phyloP scores from a whole-genome alignment of 495 filamentous ascomycete species.

The Penicillium steckii region DNA sequence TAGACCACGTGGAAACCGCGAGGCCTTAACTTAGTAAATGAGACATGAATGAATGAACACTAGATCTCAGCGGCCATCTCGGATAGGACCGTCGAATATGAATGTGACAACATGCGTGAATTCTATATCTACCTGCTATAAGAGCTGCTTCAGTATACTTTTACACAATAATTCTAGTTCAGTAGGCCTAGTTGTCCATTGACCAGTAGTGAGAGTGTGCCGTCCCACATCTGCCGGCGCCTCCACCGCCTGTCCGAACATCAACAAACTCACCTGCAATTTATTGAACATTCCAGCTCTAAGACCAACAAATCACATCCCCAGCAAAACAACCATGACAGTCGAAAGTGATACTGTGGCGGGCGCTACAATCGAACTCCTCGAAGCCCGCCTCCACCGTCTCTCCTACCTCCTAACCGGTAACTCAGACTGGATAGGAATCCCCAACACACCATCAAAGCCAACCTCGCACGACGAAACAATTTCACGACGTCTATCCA shows the following conservation, averaged over 20 bases:
- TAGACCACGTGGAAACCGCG: conserved; percentile 16
- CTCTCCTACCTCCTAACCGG: conserved; percentile 76
- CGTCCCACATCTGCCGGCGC: conserved; percentile 25
- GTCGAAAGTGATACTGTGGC: conserved; percentile 39
- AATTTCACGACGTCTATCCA: conserved; percentile 54
- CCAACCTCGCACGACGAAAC: conserved; percentile 41
- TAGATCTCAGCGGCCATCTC: conserved; percentile 3
- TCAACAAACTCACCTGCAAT: neutral
- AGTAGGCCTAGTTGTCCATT: no score
- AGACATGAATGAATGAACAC: conserved; percentile 19
- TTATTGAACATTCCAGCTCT: neutral
- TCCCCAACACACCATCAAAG: conserved; percentile 40
- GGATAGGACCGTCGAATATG: neutral
- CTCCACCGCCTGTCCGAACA: conserved; percentile 4
- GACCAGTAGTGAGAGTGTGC: no score
- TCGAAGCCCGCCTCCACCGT: conserved; percentile 71
- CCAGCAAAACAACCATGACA: conserved; percentile 26
- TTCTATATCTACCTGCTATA: no score
- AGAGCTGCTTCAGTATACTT: no score
- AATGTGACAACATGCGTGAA: neutral
- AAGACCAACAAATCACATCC: neutral
- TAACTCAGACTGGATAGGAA: conserved; percentile 40
- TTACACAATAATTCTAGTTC: conserved; percentile 1
- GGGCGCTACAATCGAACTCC: conserved; percentile 65
- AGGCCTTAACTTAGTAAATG: conserved; percentile 7